Base-by-base conservation (phyloP, 345 rosid genomes). In the Hypericum androsaemum region DNA sequence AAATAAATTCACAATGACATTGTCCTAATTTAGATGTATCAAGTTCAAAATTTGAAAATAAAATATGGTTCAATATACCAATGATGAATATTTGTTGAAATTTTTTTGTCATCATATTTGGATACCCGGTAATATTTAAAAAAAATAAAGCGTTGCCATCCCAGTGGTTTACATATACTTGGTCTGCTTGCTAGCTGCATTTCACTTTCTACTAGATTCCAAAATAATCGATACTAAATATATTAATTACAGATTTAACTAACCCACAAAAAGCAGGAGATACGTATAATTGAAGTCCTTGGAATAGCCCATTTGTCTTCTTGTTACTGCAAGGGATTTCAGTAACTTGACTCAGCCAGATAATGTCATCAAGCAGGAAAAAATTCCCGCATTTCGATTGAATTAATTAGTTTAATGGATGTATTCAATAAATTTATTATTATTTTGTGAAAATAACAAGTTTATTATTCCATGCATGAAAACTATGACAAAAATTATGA, bases 141-240 rank as follows among this genome's bases (percentile, higher is more conserved):
- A n/a, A n/a, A n/a, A n/a, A n/a, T 67, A 61, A 77, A 66, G 73
- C 60, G 52, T 61, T 71, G 66, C 63, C 53, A 53, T 77, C 71
- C 58, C 36, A 61, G 60, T 68, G 66, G 69, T 71, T 58, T 58
- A 59, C 74, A 62, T 46, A 22, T 64, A 2, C 32, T 47, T 47
- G 52, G 36, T 47, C 52, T 15, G 28, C 50, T 47, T 17, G 3
- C 7, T 65, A 45, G 61, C 63, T 55, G 58, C 48, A 46, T 61
- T 36, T 0, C 22, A 43, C 47, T 28, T 56, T 71, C 50, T 57
- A 42, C 59, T 44, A 11, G 43, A 64, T 62, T 62, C 42, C 64
- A 62, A 68, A 56, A 59, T 53, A 52, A 63, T 51, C 65, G 60
- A 68, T 54, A 45, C 70, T 0, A 55, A 32, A 45, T 43, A 61